Evolutionary conservation across 108 stramenopile genomes (phyloP), one percentile per base, ranked within the genome.

Genomic region (Licmophora abbreviata): DNA sequence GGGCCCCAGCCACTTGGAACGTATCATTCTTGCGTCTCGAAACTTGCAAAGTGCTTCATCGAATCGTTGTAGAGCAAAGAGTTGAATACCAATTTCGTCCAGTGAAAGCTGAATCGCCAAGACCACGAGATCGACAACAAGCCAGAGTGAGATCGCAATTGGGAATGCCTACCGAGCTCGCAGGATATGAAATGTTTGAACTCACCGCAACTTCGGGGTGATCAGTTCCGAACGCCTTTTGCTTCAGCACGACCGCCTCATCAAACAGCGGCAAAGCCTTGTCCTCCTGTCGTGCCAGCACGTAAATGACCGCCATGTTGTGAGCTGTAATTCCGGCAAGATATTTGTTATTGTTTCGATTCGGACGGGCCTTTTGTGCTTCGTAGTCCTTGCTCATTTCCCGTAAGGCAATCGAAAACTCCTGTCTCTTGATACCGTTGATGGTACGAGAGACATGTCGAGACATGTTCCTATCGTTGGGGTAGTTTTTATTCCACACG

Each of bases 71-170:
- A 24, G 8, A 11, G 70, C 64, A 51, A 65, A 71, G 3, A 62
- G 29, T 56, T 71, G 70, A 42, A 71, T 64, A 21, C 70, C 70
- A 26, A 71, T 28, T 36, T 71, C 70, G 37, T 71, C 54, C 17
- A 58, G 48, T 1, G 57, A 47, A 2, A 22, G 25, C 48, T 49
- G 9, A 7, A 8, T 29, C 26, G 27, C 10, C 8, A 27, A 49
- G 48, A 49, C 22, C 25, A 27, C 8, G 7, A n/a, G 18, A 44
- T 18, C 9, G 44, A 15, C 14, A 44, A 9, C 10, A 44, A 44
- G 17, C 10, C 15, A 20, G 10, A 10, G 14, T 10, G 15, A 15
- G 15, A 20, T 18, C 9, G 18, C 9, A 44, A 15, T n/a, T 10
- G 17, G 18, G 14, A 15, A 9, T 18, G 9, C 15, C n/a, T 15